These are phyloP conservation scores for Thielaviopsis populi DNA, from an alignment of 2,329 filamentous ascomycete species.

Conservation along the genomic window DNA sequence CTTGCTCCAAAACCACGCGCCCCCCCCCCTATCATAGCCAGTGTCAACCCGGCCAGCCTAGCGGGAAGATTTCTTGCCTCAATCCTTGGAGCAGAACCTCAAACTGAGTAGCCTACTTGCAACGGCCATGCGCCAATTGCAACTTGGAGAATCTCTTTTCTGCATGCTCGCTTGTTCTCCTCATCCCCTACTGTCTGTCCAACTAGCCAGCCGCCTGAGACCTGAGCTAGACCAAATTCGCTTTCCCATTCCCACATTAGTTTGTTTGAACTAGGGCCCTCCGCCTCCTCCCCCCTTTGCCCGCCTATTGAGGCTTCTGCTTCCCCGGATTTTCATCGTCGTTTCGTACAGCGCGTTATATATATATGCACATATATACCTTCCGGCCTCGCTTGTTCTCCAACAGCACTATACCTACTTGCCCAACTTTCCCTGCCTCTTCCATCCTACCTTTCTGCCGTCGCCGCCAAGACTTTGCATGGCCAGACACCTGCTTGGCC, in stretches of 20 bases:
- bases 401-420: no score
- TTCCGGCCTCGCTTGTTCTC: not conserved
- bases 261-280: conserved; percentile 1
- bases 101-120: not conserved
- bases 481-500: not conserved
- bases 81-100: conserved; percentile 11
- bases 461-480: not conserved
- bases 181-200: not conserved
- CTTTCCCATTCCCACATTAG: not conserved
- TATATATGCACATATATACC: not conserved
- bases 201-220: not conserved
- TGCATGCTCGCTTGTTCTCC: not conserved
- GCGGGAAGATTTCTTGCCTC: not conserved
- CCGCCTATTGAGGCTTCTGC: not conserved
- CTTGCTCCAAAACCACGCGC: not conserved
- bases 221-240: not conserved
- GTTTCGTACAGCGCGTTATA: not conserved
- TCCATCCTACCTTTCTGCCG: not conserved
- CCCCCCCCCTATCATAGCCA: no score
- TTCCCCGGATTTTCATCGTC: conserved; percentile 7
- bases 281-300: not conserved
- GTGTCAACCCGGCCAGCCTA: not conserved
- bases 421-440: not conserved
- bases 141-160: not conserved
- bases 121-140: not conserved